Evolutionary conservation across 2,329 filamentous ascomycete genomes (phyloP).

Genomic region (Pestalotiopsis fici): DNA sequence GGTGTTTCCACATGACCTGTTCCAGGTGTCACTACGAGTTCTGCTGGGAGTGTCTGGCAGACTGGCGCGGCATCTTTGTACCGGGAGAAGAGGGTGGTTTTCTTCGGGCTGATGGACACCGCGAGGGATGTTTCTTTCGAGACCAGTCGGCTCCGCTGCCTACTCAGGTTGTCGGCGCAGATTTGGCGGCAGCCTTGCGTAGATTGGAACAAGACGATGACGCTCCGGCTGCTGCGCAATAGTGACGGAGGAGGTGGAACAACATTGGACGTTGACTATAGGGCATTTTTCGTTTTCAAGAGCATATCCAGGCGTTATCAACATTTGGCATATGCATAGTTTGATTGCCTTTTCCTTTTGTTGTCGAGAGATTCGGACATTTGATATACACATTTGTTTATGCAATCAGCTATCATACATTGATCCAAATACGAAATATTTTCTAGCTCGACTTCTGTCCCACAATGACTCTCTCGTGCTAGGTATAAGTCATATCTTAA

Average conservation of each 20-base stretch:
- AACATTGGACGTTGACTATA: not conserved
- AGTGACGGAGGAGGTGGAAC: not conserved
- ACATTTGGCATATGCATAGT: not conserved
- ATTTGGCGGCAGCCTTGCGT: conserved; percentile 12
- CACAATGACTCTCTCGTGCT: too few species aligned
- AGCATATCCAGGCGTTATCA: not conserved
- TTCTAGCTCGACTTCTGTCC: too few species aligned
- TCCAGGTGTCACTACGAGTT: conserved; percentile 15
- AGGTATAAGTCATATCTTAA: too few species aligned
- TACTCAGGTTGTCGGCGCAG: conserved; percentile 13
- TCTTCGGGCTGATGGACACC: conserved; percentile 13
- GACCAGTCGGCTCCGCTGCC: conserved; percentile 10
- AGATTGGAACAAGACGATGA: conserved; percentile 1
- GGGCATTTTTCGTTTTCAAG: not conserved
- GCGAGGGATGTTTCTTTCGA: conserved; percentile 19
- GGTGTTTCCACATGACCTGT: conserved; percentile 18
- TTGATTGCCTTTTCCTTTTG: not conserved
- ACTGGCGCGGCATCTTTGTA: conserved; percentile 18
- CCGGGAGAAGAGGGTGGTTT: conserved; percentile 3
- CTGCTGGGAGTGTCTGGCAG: conserved; percentile 31
- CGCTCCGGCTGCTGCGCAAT: not conserved
- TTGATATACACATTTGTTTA: not conserved
- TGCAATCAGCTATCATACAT: not conserved
- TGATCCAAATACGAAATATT: too few species aligned
- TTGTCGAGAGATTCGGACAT: not conserved